Evolutionary conservation across 2,329 filamentous ascomycete genomes (phyloP), one percentile per base, ranked within the genome.

Genomic region (Thielaviopsis ethacetica): DNA sequence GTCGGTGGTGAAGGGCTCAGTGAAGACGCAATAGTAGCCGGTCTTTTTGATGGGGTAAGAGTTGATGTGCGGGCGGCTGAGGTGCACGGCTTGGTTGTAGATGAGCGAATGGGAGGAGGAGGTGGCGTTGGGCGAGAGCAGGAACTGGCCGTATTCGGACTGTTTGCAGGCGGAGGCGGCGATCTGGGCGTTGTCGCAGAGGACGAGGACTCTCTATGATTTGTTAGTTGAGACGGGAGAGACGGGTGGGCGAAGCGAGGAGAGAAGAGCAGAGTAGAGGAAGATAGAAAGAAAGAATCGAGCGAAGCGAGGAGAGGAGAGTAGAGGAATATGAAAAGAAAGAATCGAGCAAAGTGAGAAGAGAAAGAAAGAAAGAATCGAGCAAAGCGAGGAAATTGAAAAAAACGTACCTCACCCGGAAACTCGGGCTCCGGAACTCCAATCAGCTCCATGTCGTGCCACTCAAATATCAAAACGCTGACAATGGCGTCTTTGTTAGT

Each of bases 1-100:
- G 21, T 79, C 75, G 0, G 78, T 75, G 26, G 78, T 82, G 68
- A 82, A 91, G 22, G 79, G 79, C 63, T 83, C 84, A 1, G 89
- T 93, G 57, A 88, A 82, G 61, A 98, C 85, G 67, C 93, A 98
- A 71, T 95, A 98, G 72, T 96, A 98, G 27, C 93, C 93, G 0
- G 93, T 98, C 71, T 88, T 89, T 67, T 84, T 84, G 65, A 96
- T 84, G 5, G 81, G 77, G 69, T 97, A 98, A 63, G 89, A 87
- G 69, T 95, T 81, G 2, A 83, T 77, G 12, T 77, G 75, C 1
- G 88, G 79, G 59, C 87, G 76, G 63, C 89, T 91, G 56, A 97
- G 77, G 68, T 95, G 83, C 61, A 97, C 76, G 10, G 90, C 88
- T 69, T 86, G 76, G 62, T 89, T 91, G 64, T 87, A 75, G 64